phyloP scores from a whole-genome alignment of 169 alveolate species.

The Condylostoma magnum region DNA sequence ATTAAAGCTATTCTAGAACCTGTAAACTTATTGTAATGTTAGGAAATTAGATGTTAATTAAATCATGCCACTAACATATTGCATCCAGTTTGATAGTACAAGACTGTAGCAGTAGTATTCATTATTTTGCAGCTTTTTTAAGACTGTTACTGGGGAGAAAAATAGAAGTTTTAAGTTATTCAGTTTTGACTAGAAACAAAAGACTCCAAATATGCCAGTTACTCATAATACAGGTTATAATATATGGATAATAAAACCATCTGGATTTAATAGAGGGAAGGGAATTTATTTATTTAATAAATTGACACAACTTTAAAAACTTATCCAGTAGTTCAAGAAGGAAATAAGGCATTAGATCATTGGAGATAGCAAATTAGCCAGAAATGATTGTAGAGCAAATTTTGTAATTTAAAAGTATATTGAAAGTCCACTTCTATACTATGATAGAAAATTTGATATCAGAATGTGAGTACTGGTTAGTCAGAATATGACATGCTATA shows the following conservation, averaged over 20 bases:
- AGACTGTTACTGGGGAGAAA: too few relatives aligned
- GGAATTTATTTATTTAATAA: conserved; percentile 47
- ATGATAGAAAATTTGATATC: too few relatives aligned
- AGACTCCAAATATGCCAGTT: conserved; percentile 18
- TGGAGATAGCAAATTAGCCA: too few relatives aligned
- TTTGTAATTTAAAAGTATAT: too few relatives aligned
- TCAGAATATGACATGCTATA: too few relatives aligned
- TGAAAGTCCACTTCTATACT: too few relatives aligned
- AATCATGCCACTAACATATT: conserved; percentile 36
- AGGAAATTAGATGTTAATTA: conserved; percentile 7
- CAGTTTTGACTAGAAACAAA: too few relatives aligned
- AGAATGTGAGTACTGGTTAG: too few relatives aligned
- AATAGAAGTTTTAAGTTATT: too few relatives aligned
- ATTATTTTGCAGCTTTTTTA: neutral
- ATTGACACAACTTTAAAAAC: too few relatives aligned
- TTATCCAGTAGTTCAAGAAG: too few relatives aligned
- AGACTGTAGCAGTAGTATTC: neutral
- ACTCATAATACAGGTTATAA: conserved; percentile 44
- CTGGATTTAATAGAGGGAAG: conserved; percentile 62
- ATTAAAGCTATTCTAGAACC: conserved; percentile 46
- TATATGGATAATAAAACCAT: conserved; percentile 68
- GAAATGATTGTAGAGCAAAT: neutral
- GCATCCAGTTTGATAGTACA: neutral
- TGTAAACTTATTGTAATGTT: conserved; percentile 33
- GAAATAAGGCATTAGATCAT: too few relatives aligned